Evolutionary conservation across 2,329 filamentous ascomycete genomes (phyloP).

Genomic region (Tricladium varicosporioides): DNA sequence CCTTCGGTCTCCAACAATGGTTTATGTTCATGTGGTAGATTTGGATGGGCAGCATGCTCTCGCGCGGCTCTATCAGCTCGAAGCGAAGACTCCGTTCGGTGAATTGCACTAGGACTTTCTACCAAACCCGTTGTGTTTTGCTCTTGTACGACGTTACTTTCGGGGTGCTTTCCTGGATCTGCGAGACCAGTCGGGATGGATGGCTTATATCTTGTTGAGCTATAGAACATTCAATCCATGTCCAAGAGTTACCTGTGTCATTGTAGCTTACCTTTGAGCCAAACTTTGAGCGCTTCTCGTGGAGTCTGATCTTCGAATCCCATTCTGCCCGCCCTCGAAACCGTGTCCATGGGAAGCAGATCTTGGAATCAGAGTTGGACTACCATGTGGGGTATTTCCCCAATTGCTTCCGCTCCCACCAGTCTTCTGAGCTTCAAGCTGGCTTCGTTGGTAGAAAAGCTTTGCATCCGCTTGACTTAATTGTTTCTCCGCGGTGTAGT

Average conservation of each 20-base stretch:
- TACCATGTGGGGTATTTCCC: constrained; percentile 30
- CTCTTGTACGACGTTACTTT: constrained; percentile 33
- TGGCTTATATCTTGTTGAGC: constrained; percentile 26
- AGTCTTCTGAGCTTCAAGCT: constrained; percentile 49
- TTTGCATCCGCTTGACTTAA: constrained; percentile 94
- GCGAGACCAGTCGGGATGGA: constrained; percentile 29
- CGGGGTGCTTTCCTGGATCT: constrained; percentile 30
- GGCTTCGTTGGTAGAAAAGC: constrained; percentile 90
- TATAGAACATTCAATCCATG: neutral
- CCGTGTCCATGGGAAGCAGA: constrained; percentile 26
- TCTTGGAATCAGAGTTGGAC: constrained; percentile 29
- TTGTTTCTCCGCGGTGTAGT: constrained; percentile 89
- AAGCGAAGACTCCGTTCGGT: constrained; percentile 26
- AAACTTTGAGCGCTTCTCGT: constrained; percentile 26
- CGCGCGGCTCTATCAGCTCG: constrained; percentile 31
- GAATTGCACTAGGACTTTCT: constrained; percentile 13
- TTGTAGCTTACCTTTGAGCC: constrained; percentile 19
- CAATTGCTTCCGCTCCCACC: constrained; percentile 33
- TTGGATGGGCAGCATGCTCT: constrained; percentile 48
- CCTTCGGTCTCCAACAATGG: constrained; percentile 50
- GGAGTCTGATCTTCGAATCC: constrained; percentile 27
- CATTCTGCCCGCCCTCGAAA: constrained; percentile 23
- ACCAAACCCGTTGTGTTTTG: constrained; percentile 16
- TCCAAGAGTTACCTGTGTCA: neutral
- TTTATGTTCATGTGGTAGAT: constrained; percentile 54